A percentile compares a stretch with the other conserved stretches of the same genome.
Evolutionary conservation across 345 rosid species (phyloP).

Genomic region (Lagerstroemia speciosa): DNA sequence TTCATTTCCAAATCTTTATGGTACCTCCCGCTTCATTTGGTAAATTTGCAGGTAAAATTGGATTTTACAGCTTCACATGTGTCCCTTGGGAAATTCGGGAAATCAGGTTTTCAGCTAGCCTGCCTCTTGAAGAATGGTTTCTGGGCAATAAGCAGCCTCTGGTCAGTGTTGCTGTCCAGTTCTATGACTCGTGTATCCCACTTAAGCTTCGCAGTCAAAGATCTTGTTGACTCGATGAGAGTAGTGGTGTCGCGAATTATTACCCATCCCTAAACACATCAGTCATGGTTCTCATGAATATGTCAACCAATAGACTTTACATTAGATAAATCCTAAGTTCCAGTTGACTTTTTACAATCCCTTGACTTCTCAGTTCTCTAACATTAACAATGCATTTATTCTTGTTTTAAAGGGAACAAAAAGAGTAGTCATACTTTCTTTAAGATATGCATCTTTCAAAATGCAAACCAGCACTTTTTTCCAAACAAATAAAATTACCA

Average conservation of each 20-base stretch:
- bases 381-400: too few relatives aligned
- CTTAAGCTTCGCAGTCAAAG: conserved; percentile 52
- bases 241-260: conserved; percentile 69
- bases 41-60: conserved; percentile 2
- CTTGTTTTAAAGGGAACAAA: too few relatives aligned
- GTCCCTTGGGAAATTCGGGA: neutral
- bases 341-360: too few relatives aligned
- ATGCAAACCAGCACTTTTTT: neutral
- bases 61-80: neutral
- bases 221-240: conserved; percentile 68
- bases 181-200: conserved; percentile 94
- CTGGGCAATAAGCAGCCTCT: conserved; percentile 87
- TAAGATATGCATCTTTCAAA: neutral
- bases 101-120: conserved; percentile 23
- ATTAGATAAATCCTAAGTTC: too few relatives aligned
- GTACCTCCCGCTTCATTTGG: neutral
- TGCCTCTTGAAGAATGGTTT: conserved; percentile 75
- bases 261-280: conserved; percentile 81
- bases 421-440: neutral
- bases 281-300: too few relatives aligned
- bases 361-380: too few relatives aligned
- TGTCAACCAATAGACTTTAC: too few relatives aligned
- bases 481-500: neutral
- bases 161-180: conserved; percentile 74
- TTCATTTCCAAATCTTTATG: neutral